A percentile compares a stretch with the other conserved stretches of the same genome.
phyloP scores from a whole-genome alignment of 208 protist species.

The Phytomonas sp. region DNA sequence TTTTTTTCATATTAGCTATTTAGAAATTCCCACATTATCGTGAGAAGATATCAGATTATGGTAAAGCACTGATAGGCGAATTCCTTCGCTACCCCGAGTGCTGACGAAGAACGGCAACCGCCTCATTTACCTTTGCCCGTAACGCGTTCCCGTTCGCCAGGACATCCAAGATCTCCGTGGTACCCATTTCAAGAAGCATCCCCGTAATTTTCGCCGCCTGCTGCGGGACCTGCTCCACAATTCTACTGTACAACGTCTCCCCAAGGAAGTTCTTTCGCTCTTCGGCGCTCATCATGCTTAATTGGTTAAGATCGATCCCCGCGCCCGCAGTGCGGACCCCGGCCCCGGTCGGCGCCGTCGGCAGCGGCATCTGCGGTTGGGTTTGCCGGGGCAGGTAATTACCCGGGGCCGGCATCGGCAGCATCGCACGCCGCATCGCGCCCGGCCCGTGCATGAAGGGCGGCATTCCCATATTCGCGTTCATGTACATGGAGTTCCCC shows the following conservation, averaged over 20 bases:
- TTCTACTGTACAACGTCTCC: conserved; percentile 52
- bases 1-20: neutral
- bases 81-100: conserved; percentile 19
- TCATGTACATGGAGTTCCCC: conserved; percentile 14
- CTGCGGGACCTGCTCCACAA: conserved; percentile 30
- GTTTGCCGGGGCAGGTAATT: conserved; percentile 20
- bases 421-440: conserved; percentile 26
- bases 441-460: conserved; percentile 21
- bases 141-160: conserved; percentile 31
- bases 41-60: neutral
- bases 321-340: neutral
- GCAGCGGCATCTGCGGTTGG: neutral
- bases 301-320: conserved; percentile 26
- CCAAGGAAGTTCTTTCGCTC: conserved; percentile 73
- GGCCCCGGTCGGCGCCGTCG: neutral
- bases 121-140: conserved; percentile 53
- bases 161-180: conserved; percentile 56
- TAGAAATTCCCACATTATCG: neutral
- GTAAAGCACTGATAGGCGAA: neutral
- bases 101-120: conserved; percentile 44
- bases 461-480: conserved; percentile 18
- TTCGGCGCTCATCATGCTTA: conserved; percentile 45
- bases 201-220: conserved; percentile 70
- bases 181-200: conserved; percentile 75
- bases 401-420: conserved; percentile 24